phyloP scores from a whole-genome alignment of 176 grass and related monocot genomes.

The Thinopyrum elongatum region DNA sequence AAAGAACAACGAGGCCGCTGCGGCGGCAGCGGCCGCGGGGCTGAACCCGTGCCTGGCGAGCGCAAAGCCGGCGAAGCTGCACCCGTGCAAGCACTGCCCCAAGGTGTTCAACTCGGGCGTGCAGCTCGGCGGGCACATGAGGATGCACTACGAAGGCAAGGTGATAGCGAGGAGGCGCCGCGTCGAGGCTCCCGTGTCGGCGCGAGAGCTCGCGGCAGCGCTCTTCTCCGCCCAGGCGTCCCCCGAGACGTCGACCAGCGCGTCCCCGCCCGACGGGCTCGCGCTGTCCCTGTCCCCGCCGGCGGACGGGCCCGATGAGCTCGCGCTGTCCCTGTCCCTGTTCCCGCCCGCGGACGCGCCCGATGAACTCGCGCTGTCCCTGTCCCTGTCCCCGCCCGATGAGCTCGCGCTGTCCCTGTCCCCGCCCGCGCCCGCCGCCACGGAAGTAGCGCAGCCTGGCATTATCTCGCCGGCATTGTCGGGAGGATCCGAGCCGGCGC shows the following conservation, averaged over 20 bases:
- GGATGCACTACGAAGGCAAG: conserved; percentile 19
- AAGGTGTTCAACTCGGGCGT: not conserved
- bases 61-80: not conserved
- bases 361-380: not conserved
- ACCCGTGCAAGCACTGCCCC: conserved; percentile 15
- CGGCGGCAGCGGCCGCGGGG: conserved; percentile 13
- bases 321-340: not conserved
- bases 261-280: not conserved
- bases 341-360: not conserved
- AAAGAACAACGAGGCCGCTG: not conserved
- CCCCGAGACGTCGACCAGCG: not conserved
- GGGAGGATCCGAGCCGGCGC: not conserved
- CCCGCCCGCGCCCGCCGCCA: not conserved
- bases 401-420: not conserved
- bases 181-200: not conserved
- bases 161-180: conserved; percentile 6
- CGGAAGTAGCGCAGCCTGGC: not conserved
- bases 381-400: not conserved
- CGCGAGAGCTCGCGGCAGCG: not conserved
- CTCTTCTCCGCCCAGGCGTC: not conserved
- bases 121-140: conserved; percentile 48
- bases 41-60: not conserved
- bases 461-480: not conserved
- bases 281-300: not conserved
- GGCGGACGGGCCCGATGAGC: too few relatives aligned